These are phyloP conservation scores for Auricularia heimuer DNA, from an alignment of 768 basidiomycete genomes.

Conservation along the genomic window DNA sequence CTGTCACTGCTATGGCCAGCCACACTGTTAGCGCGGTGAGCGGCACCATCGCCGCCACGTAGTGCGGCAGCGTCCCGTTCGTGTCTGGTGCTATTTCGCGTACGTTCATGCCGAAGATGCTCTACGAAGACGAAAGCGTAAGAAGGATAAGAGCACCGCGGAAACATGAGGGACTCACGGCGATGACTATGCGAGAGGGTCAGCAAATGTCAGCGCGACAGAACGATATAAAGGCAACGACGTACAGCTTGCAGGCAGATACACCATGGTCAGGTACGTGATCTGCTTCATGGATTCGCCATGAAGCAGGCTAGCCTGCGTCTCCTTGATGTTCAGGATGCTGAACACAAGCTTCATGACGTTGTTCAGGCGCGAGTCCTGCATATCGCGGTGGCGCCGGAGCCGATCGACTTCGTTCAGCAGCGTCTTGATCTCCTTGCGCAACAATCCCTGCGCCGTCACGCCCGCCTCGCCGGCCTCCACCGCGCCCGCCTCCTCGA, in stretches of 20 bases:
- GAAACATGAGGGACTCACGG: background rate
- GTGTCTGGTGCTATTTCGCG: background rate
- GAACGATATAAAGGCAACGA: background rate
- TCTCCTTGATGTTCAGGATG: conserved; percentile 45
- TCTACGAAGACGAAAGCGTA: background rate
- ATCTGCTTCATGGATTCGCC: conserved; percentile 2
- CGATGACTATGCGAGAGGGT: background rate
- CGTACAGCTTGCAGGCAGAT: background rate
- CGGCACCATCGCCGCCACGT: conserved; percentile 2
- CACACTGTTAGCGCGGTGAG: conserved; percentile 5
- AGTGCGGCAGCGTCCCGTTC: conserved; percentile 5
- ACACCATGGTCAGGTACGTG: background rate
- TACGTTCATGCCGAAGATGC: conserved; percentile 9
- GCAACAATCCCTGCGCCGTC: conserved; percentile 14
- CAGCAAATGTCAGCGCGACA: background rate
- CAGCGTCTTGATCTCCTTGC: conserved; percentile 8
- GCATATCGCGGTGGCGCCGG: conserved; percentile 17
- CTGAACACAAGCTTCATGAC: conserved; percentile 36
- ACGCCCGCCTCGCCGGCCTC: background rate
- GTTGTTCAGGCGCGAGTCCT: conserved; percentile 22
- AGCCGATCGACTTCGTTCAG: conserved; percentile 8
- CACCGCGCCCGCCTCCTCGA: conserved; percentile 31
- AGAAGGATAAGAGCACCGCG: background rate
- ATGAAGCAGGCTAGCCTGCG: background rate
- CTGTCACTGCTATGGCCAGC: conserved; percentile 6